Conservation (phyloP, 148 eudicot genomes). For the Selenicereus undatus region DNA sequence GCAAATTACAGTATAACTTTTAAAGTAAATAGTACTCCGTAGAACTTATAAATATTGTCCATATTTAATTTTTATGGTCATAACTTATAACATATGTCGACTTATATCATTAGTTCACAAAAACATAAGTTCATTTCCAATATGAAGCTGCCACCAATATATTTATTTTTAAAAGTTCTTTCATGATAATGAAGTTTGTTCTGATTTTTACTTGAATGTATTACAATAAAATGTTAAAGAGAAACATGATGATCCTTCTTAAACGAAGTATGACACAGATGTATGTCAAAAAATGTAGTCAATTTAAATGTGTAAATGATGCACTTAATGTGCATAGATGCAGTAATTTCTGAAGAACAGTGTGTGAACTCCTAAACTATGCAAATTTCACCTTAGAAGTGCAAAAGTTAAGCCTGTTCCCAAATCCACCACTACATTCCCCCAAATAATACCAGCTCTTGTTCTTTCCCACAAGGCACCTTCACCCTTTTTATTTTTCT, state of each 20-base stretch:
- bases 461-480: constrained; percentile 51
- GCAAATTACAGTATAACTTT: no score
- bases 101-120: no score
- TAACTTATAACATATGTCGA: no score
- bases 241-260: neutral
- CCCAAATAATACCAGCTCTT: constrained; percentile 2
- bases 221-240: neutral
- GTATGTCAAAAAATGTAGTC: no score
- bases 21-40: no score
- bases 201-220: no score
- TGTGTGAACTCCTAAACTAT: constrained; percentile 1
- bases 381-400: neutral
- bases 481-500: constrained; percentile 20
- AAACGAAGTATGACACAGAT: neutral
- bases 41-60: no score
- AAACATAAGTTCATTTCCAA: no score
- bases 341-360: neutral
- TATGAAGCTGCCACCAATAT: neutral
- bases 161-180: no score
- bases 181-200: no score
- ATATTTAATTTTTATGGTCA: no score
- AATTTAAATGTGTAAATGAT: neutral
- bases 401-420: neutral
- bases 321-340: neutral
- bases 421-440: constrained; percentile 2